Evolutionary conservation across 306 rosid species (phyloP), one percentile per base, ranked within the genome.

Genomic region (Astragalus membranaceus): DNA sequence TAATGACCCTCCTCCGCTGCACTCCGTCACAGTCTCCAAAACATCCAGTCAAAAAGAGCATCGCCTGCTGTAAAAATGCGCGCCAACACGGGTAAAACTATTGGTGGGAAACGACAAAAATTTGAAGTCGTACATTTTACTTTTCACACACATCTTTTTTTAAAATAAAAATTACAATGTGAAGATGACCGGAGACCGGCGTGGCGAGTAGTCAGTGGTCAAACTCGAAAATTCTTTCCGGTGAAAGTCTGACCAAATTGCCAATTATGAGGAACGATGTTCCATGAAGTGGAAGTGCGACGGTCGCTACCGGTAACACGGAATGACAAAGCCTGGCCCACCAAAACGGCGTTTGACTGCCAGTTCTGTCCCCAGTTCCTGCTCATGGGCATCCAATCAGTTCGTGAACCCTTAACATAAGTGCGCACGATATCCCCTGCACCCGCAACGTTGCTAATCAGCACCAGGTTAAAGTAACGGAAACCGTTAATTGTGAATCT

Each of bases 351-450:
- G 74, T 90, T 94, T 8, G 98, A 94, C 79, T 94, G 96, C 98
- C 98, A 94, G 53, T 94, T 94, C 51, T 94, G 97, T 20, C 98
- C 98, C 98, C 97, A 94, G 90, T 94, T 94, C 2, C 98, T 70
- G 67, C 92, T 94, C 92, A 90, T 29, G n/a, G 80, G 88, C 92
- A 94, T 87, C 98, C 98, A 94, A 7, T 82, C 90, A 0, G 96
- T 87, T 41, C 67, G 62, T 0, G 96, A 1, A 0, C 98, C 98
- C 26, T 94, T 94, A 20, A 94, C 95, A 55, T 89, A 88, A 16
- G 84, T 78, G 51, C 80, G 51, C 88, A 87, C 95, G 44, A 94
- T 57, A 63, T 94, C 98, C 75, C 98, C 98, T 51, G 97, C 90
- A 5, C 98, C 98, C 49, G 97, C 98, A 0, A 94, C 98, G 86